Evolutionary conservation across 2,329 filamentous ascomycete species (phyloP), one percentile per base, ranked within the genome.

Genomic region (Grosmannia penicillata): DNA sequence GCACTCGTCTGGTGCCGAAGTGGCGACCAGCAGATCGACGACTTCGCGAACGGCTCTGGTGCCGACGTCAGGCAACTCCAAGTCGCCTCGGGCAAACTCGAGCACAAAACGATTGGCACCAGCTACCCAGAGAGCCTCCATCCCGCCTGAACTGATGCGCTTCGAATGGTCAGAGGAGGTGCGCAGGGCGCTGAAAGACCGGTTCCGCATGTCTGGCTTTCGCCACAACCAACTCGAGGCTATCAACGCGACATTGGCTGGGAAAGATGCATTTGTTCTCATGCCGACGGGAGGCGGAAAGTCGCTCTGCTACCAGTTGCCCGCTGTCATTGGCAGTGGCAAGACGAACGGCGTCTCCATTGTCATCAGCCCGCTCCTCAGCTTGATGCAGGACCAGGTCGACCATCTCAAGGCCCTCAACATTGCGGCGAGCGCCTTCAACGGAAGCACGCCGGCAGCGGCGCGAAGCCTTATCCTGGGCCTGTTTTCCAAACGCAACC

Each of bases 221-320:
- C 77, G 93, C 23, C 75, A 79, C 38, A 91, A 95, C 53, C 91
- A 98, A 53, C 68, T 96, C 2, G 84, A 96, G 57, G 87, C 91
- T 13, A 95, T 98, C 56, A 96, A 98, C 56, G 81, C 87, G 2
- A 96, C 91, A 0, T 63, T 98, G 33, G 68, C 65, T 23, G 91
- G 89, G 4, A 78, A 89, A 46, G 89, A 98, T 57, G 80, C 82
- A 0, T 98, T 98, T 54, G 82, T 98, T 14, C 66, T 98, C 28
- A 98, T 98, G 91, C 91, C 93, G 3, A 98, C 91, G 0, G 91
- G 91, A 38, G 91, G 91, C 43, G 91, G 91, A 30, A 98, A 98
- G 55, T 96, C 89, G 1, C 66, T 98, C 2, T 96, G 91, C 56
- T 98, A 98, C 55, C 93, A 98, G 56, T 63, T 98, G 11, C 93